phyloP scores from a whole-genome alignment of 192 early-diverging fungal species.

The Paraglomus brasilianum region DNA sequence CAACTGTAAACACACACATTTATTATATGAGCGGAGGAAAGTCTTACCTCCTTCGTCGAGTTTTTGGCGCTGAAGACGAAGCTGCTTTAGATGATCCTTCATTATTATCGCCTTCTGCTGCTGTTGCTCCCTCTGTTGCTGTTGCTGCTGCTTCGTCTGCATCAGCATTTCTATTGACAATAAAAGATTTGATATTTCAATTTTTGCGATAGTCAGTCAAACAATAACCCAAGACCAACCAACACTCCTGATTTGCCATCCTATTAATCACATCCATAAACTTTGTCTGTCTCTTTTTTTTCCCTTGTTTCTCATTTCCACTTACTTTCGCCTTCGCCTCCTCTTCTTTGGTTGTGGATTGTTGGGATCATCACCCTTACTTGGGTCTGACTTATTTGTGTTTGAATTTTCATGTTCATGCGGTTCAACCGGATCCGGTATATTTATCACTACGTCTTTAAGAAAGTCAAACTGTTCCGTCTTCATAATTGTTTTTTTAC shows the following conservation, averaged over 20 bases:
- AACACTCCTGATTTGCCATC: not conserved
- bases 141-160: not conserved
- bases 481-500: conserved; percentile 76
- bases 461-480: conserved; percentile 95
- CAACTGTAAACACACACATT: not conserved
- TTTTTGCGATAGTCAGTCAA: not conserved
- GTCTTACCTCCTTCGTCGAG: conserved; percentile 3
- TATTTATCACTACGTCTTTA: conserved; percentile 77
- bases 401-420: conserved; percentile 17
- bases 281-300: not conserved
- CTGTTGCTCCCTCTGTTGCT: not conserved
- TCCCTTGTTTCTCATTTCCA: not conserved
- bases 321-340: conserved; percentile 25
- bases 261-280: not conserved
- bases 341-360: conserved; percentile 25
- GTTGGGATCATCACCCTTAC: not conserved
- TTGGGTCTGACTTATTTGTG: conserved; percentile 1
- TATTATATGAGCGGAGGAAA: not conserved
- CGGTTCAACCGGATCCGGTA: conserved; percentile 66
- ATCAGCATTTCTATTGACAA: not conserved
- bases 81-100: not conserved
- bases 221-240: not conserved
- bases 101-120: not conserved
- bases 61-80: not conserved
- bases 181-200: not conserved